These are phyloP conservation scores for Atkinsonella hypoxylon DNA, from an alignment of 2,329 filamentous ascomycete genomes.

Conservation along the genomic window DNA sequence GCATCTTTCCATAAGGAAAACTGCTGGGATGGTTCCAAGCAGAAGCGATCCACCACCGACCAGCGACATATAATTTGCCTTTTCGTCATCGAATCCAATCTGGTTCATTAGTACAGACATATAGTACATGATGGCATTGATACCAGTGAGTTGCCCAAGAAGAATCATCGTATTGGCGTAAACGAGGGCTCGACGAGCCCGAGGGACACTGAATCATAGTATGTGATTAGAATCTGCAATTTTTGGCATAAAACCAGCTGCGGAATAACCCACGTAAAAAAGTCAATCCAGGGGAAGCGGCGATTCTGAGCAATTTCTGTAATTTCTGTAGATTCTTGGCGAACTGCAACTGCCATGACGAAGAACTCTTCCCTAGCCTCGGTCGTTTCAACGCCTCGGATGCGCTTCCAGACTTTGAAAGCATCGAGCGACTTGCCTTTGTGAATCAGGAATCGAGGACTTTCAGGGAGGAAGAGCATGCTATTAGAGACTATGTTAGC, in stretches of 20 bases:
- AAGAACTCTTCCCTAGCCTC: conserved; percentile 60
- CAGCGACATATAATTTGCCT: conserved; percentile 62
- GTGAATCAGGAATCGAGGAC: conserved; percentile 58
- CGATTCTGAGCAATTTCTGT: conserved; percentile 38
- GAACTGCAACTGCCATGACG: conserved; percentile 54
- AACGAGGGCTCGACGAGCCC: conserved; percentile 52
- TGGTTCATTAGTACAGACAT: conserved; percentile 56
- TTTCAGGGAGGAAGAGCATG: conserved; percentile 62
- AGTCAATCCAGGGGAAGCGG: conserved; percentile 59
- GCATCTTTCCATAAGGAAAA: conserved; percentile 60
- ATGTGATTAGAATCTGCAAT: not conserved
- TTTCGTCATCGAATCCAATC: conserved; percentile 51
- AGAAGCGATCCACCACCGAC: conserved; percentile 58
- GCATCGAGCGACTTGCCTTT: conserved; percentile 34
- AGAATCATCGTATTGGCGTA: conserved; percentile 62
- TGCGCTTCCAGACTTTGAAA: conserved; percentile 61
- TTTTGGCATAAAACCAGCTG: not conserved
- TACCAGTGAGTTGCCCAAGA: conserved; percentile 58
- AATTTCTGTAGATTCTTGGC: conserved; percentile 41
- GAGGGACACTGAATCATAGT: conserved; percentile 31
- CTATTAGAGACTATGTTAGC: conserved; percentile 24
- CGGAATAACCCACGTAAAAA: conserved; percentile 40
- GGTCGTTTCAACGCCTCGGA: conserved; percentile 44
- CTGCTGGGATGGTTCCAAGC: conserved; percentile 54
- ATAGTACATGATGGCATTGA: conserved; percentile 62